These are phyloP conservation scores for Cordyceps militaris DNA, from an alignment of 2,329 filamentous ascomycete species.

Conservation along the genomic window DNA sequence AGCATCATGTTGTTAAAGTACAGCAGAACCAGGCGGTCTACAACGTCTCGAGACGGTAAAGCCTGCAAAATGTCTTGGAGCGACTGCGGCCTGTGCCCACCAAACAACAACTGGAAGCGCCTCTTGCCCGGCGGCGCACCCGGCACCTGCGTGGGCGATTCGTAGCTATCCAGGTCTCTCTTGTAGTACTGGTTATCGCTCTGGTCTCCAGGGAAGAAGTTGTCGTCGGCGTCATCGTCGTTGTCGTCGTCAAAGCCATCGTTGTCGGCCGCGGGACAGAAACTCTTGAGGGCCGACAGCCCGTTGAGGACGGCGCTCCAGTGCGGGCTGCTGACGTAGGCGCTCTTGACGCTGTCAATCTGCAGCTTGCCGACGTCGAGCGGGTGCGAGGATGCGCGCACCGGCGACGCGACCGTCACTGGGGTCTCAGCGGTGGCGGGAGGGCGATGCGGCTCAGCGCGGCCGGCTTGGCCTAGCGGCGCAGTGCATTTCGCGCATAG, in stretches of 20 bases:
- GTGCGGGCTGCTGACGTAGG: constrained; percentile 10
- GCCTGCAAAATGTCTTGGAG: not conserved
- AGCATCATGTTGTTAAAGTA: constrained; percentile 9
- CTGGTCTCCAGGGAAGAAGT: constrained; percentile 5
- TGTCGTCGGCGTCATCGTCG: not conserved
- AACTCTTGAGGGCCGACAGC: not conserved
- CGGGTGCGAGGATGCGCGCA: not conserved
- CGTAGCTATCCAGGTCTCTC: not conserved
- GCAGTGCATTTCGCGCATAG: constrained; percentile 1
- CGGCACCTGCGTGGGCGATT: not conserved
- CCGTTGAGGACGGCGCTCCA: constrained; percentile 9
- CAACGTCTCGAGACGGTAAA: not conserved
- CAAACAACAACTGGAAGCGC: constrained; percentile 8
- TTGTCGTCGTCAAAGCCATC: not conserved
- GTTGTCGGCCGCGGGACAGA: not conserved
- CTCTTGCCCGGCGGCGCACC: not conserved
- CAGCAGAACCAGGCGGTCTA: constrained; percentile 1
- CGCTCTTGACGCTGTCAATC: not conserved
- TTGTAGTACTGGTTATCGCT: constrained; percentile 8
- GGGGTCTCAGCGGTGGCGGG: not conserved
- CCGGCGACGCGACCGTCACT: not conserved
- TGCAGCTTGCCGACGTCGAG: constrained; percentile 4
- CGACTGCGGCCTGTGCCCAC: not conserved
- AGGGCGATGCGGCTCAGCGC: not conserved
- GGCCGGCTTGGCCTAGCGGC: not conserved